Evolutionary conservation across 2,329 filamentous ascomycete genomes (phyloP).

Genomic region (Curvularia sp.): DNA sequence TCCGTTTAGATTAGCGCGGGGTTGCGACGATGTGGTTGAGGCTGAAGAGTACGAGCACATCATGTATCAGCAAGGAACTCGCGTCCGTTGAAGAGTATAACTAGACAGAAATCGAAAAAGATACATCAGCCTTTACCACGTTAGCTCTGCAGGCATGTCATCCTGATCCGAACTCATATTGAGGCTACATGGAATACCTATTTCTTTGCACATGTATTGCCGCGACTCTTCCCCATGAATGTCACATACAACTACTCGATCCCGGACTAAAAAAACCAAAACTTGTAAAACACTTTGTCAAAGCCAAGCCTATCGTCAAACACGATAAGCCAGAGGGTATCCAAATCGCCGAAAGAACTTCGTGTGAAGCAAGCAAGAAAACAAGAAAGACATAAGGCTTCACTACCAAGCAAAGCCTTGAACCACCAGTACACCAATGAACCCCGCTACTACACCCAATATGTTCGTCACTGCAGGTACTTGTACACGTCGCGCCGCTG

Average conservation of each 20-base stretch:
- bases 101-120: background rate
- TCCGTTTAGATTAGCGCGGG: background rate
- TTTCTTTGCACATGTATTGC: background rate
- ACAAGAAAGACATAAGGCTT: background rate
- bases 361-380: background rate
- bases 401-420: background rate
- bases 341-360: background rate
- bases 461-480: background rate
- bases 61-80: background rate
- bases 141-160: background rate
- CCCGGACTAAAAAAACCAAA: background rate
- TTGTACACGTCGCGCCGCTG: background rate
- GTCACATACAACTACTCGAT: background rate
- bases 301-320: background rate
- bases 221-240: background rate
- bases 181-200: background rate
- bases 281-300: background rate
- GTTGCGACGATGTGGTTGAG: background rate
- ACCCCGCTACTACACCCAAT: background rate
- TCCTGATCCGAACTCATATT: background rate
- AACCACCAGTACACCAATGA: background rate
- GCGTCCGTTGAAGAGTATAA: background rate
- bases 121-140: background rate
- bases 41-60: background rate
- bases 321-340: background rate